Base-by-base conservation (phyloP, 176 grass and related monocot genomes). In the Secale cereale region DNA sequence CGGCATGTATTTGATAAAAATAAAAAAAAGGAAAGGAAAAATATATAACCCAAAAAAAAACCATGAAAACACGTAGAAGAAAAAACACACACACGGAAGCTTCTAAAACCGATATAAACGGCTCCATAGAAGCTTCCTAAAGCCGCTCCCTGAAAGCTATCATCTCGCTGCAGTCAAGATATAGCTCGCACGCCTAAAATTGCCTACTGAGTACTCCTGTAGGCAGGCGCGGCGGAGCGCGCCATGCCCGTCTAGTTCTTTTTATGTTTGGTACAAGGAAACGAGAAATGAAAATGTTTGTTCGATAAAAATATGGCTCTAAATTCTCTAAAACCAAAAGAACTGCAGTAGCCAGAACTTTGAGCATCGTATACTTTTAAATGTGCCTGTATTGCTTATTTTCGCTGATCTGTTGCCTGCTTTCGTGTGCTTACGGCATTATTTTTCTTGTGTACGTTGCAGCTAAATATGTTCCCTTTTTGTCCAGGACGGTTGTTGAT, bases 401-500 rank as follows among this genome's bases (percentile, higher is more conserved):
- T 12, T 69, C 39, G 22, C 29, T 85, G 11, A 78, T 43, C 14
- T 17, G 3, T 77, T 79, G 6, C 22, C 54, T 59, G 16, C 61
- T 33, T 39, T 81, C 32, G 26, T 66, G 78, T 86, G 60, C 28
- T 64, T 84, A 46, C 59, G 11, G 5, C 59, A 81, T 70, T 50
- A 54, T 81, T 52, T 45, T 67, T 41, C 23, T 41, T 57, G 17
- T 30, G 27, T 67, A 29, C 13, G 17, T 13, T 73, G 33, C 29
- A 26, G 32, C 36, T 80, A 48, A 48, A 59, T 40, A 23, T 76
- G 54, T 35, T 57, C 27, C 15, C 35, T 90, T 91, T 88, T 71
- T 60, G 40, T 64, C 80, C 95, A 98, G 96, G 43, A 88, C 87
- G 78, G 6, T 69, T 83, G 78, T 91, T 89, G 91, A 95, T 80